Percentiles rank a stretch among this genome's conserved stretches.
These are phyloP conservation scores for Heterobasidion parviporum DNA, from an alignment of 1,284 basidiomycete species.

Conservation along the genomic window DNA sequence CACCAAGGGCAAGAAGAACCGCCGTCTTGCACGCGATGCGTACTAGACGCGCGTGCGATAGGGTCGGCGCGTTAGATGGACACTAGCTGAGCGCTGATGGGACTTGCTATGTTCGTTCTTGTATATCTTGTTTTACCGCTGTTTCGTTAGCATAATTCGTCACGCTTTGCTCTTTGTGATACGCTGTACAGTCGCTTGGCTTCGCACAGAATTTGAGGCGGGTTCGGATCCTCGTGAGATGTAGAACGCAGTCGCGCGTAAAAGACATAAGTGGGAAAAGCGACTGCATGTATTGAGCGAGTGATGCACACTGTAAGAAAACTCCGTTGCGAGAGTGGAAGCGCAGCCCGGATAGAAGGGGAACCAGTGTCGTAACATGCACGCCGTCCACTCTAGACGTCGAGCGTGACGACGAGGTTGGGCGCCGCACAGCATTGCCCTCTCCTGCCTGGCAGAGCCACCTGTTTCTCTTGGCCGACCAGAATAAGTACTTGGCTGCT, in stretches of 20 bases:
- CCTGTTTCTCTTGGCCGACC: not conserved
- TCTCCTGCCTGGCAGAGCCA: not conserved
- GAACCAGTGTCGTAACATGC: too few species aligned
- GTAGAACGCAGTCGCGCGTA: not conserved
- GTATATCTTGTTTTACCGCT: not conserved
- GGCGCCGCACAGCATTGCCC: too few species aligned
- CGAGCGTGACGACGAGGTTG: too few species aligned
- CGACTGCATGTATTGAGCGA: too few species aligned
- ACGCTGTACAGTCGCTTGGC: conserved; percentile 6
- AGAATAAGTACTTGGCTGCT: not conserved
- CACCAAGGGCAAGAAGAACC: conserved; percentile 7
- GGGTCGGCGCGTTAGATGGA: too few species aligned
- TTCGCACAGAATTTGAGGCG: not conserved
- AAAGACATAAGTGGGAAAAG: too few species aligned
- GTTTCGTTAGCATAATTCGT: not conserved
- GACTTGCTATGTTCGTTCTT: not conserved
- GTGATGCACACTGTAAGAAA: too few species aligned
- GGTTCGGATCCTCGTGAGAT: not conserved
- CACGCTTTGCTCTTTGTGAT: conserved; percentile 1
- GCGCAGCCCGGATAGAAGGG: too few species aligned
- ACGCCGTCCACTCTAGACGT: too few species aligned
- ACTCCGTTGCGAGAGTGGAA: too few species aligned
- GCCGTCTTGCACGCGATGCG: conserved; percentile 1
- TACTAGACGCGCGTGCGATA: not conserved
- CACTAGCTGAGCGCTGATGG: too few species aligned